A percentile compares a stretch with the other conserved stretches of the same genome.
These are phyloP conservation scores for Penicillium olsonii DNA, from an alignment of 2,329 filamentous ascomycete species.

Conservation along the genomic window DNA sequence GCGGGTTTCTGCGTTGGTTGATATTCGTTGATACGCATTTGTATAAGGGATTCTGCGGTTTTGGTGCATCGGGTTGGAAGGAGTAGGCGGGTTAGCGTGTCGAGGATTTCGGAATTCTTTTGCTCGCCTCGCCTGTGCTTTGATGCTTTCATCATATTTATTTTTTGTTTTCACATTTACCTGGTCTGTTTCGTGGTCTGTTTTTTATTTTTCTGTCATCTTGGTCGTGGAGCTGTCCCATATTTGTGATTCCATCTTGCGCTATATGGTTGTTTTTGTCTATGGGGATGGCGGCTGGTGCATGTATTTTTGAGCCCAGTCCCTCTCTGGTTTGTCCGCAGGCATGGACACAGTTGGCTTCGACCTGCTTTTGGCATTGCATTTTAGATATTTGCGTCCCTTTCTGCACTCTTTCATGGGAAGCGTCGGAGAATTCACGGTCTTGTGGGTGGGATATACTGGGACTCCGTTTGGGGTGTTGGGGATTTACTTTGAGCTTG, in stretches of 20 bases:
- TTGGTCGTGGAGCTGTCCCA: slow-evolving; percentile 22
- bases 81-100: slow-evolving; percentile 46
- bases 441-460: slow-evolving; percentile 43
- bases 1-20: slow-evolving; percentile 40
- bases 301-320: slow-evolving; percentile 17
- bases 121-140: slow-evolving; percentile 27
- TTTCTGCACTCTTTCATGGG: slow-evolving; percentile 39
- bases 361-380: slow-evolving; percentile 28
- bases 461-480: slow-evolving; percentile 43
- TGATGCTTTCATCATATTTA: slow-evolving; percentile 19
- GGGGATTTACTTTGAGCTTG: slow-evolving; percentile 42
- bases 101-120: slow-evolving; percentile 37
- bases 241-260: slow-evolving; percentile 22
- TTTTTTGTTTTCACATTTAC: slow-evolving; percentile 14
- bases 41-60: slow-evolving; percentile 47
- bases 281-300: slow-evolving; percentile 8
- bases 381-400: slow-evolving; percentile 33
- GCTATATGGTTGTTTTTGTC: slow-evolving; percentile 14
- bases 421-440: slow-evolving; percentile 42
- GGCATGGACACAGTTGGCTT: slow-evolving; percentile 23
- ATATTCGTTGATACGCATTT: slow-evolving; percentile 44
- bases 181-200: slow-evolving; percentile 13
- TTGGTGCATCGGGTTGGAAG: slow-evolving; percentile 47
- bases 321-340: slow-evolving; percentile 12
- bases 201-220: slow-evolving; percentile 23